Evolutionary conservation across 2,329 filamentous ascomycete genomes (phyloP), one percentile per base, ranked within the genome.

Genomic region (Ceratocystis harringtonii): DNA sequence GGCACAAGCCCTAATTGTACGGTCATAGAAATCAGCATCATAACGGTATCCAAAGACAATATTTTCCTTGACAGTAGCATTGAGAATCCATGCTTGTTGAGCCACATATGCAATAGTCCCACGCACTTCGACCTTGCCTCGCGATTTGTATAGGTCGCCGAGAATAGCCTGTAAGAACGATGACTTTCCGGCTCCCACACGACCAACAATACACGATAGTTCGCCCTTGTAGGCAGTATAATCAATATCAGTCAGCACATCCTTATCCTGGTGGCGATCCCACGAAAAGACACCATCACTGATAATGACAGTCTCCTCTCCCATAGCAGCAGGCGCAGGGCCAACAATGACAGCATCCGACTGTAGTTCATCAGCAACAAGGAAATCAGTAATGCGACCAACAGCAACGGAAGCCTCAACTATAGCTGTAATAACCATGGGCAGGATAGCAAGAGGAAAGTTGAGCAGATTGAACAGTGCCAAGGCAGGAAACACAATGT

Each of bases 371-470:
- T 97, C 92, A 0, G 94, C 89, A 0, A 79, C 83, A 67, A 99
- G 84, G 75, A 90, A 99, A 45, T 85, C 82, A 0, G 91, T 94
- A 69, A 99, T 79, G 71, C 94, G 89, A 32, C 84, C 84, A 25
- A 95, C 90, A 28, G 94, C 94, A 65, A 99, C 94, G n/a, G 85
- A 89, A 10, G 94, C 92, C 75, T 99, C 94, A 41, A 99, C 91
- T 68, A 99, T 90, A 5, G 92, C 87, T 0, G 92, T 96, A 70
- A 99, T 97, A 45, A 99, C 92, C 92, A 99, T 97, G 6, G 94
- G 94, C 36, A 99, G 79, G 45, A 99, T 87, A 1, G 94, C 88
- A 64, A 99, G 83, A 1, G 94, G 95, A 76, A 99, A 99, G 0
- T 92, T 95, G 60, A 99, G 82, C 32, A 99, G 80, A 73, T 99